Percentiles rank a stretch among this genome's conserved stretches.
phyloP scores from a whole-genome alignment of 495 filamentous ascomycete species.

The Thermochaetoides thermophila region DNA sequence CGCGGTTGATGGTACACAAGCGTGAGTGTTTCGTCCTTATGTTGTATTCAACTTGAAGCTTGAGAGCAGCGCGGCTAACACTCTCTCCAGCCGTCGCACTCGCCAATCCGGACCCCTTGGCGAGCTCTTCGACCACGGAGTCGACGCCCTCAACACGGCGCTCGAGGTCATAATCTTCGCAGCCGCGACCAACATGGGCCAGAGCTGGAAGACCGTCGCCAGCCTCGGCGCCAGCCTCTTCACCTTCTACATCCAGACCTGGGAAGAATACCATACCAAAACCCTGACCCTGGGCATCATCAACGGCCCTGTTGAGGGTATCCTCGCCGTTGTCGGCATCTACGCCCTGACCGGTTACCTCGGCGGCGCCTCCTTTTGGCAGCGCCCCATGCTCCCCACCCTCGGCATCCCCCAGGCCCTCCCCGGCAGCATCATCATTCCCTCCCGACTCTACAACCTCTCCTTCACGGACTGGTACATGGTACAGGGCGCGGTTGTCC shows the following conservation, averaged over 20 bases:
- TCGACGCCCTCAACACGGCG: conserved; percentile 92
- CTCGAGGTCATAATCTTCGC: conserved; percentile 87
- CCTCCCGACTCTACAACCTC: conserved; percentile 53
- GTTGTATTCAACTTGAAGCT: too few species aligned
- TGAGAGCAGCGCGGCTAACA: neutral
- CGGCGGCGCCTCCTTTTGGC: conserved; percentile 87
- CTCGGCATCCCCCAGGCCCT: conserved; percentile 50
- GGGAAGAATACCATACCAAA: conserved; percentile 98
- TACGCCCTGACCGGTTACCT: conserved; percentile 74
- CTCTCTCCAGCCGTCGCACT: conserved; percentile 53
- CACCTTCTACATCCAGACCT: conserved; percentile 96
- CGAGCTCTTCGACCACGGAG: conserved; percentile 95
- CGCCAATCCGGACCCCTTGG: conserved; percentile 85
- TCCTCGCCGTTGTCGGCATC: conserved; percentile 67
- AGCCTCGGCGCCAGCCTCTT: conserved; percentile 58
- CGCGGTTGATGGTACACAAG: conserved; percentile 88
- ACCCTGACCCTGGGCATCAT: conserved; percentile 83
- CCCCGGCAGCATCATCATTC: conserved; percentile 42
- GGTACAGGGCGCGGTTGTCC: conserved; percentile 70
- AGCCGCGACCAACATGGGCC: conserved; percentile 79
- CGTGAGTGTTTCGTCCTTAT: conserved; percentile 36
- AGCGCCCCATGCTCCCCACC: conserved; percentile 58
- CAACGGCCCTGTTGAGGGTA: conserved; percentile 90
- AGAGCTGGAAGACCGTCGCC: conserved; percentile 78
- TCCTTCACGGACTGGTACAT: conserved; percentile 87